A percentile compares a stretch with the other conserved stretches of the same genome.
Conservation (phyloP, 1,139 yeast genomes). For the Debaryomyces singareniensis region DNA sequence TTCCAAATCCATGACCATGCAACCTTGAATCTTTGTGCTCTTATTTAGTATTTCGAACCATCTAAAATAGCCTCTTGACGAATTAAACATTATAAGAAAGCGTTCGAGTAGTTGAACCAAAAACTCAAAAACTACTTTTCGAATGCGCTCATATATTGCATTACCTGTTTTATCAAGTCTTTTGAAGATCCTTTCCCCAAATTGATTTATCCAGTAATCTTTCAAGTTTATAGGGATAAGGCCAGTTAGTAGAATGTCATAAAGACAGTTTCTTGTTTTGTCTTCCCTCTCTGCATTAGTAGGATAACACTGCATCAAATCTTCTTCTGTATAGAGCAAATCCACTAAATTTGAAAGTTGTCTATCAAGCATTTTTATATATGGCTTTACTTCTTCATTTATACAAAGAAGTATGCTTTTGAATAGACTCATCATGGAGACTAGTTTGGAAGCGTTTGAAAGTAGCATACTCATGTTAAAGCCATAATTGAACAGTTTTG, state of each 20-base stretch:
- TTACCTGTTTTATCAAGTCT: slow-evolving; percentile 51
- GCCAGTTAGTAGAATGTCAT: slow-evolving; percentile 53
- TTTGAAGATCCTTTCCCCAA: slow-evolving; percentile 66
- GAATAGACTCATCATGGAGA: slow-evolving; percentile 24
- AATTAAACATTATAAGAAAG: slow-evolving; percentile 42
- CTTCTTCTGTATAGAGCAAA: slow-evolving; percentile 9
- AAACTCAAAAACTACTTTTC: slow-evolving; percentile 42
- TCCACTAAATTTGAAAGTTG: slow-evolving; percentile 28
- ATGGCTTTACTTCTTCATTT: slow-evolving; percentile 33
- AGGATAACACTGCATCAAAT: slow-evolving; percentile 10
- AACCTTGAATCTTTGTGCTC: slow-evolving; percentile 19
- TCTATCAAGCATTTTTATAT: slow-evolving; percentile 33
- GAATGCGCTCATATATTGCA: slow-evolving; percentile 40
- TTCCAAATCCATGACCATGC: slow-evolving; percentile 10
- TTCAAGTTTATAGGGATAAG: slow-evolving; percentile 35
- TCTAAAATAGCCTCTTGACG: slow-evolving; percentile 38
- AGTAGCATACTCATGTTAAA: slow-evolving; percentile 17
- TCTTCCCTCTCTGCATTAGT: slow-evolving; percentile 6
- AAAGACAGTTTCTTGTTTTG: slow-evolving; percentile 19
- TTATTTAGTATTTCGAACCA: slow-evolving; percentile 21
- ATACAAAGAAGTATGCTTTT: slow-evolving; percentile 32
- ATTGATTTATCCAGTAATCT: slow-evolving; percentile 41
- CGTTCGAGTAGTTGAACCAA: slow-evolving; percentile 56
- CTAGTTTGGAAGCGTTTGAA: slow-evolving; percentile 23
- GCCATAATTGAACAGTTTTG: slow-evolving; percentile 7